Conservation (phyloP, 78 protist genomes). For the Cavenderia fasciculata region DNA sequence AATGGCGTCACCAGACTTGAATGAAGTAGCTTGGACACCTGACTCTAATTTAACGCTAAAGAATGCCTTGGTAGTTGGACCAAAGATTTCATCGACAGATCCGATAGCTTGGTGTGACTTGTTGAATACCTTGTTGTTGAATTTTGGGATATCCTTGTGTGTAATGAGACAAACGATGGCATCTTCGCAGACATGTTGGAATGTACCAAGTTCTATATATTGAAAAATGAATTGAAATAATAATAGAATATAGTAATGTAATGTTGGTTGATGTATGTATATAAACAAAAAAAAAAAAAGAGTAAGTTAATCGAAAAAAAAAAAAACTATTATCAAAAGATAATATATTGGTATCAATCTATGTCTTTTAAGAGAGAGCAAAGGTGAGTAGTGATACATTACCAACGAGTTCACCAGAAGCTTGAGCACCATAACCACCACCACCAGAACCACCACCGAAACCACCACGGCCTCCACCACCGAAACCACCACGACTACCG, state of each 20-base stretch:
- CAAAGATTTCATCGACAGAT: slow-evolving; percentile 65
- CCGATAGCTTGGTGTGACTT: slow-evolving; percentile 22
- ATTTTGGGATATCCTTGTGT: slow-evolving; percentile 60
- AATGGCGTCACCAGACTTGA: slow-evolving; percentile 60
- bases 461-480: background rate
- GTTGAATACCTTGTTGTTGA: slow-evolving; percentile 53
- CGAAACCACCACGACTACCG: slow-evolving; percentile 2
- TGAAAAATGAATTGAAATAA: background rate
- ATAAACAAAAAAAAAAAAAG: background rate
- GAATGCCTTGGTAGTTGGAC: slow-evolving; percentile 61
- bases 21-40: slow-evolving; percentile 74
- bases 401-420: background rate
- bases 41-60: slow-evolving; percentile 68
- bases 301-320: background rate
- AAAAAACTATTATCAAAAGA: background rate
- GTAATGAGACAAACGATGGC: slow-evolving; percentile 61
- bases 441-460: background rate
- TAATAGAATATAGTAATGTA: background rate
- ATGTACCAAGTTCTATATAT: slow-evolving; percentile 60
- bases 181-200: slow-evolving; percentile 61
- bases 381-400: background rate
- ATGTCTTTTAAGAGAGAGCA: background rate
- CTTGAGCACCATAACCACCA: background rate
- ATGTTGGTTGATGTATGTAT: background rate
- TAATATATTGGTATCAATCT: background rate